Percentiles rank a stretch among this genome's conserved stretches.
phyloP scores from a whole-genome alignment of 495 filamentous ascomycete species.

The Viridothelium virens region DNA sequence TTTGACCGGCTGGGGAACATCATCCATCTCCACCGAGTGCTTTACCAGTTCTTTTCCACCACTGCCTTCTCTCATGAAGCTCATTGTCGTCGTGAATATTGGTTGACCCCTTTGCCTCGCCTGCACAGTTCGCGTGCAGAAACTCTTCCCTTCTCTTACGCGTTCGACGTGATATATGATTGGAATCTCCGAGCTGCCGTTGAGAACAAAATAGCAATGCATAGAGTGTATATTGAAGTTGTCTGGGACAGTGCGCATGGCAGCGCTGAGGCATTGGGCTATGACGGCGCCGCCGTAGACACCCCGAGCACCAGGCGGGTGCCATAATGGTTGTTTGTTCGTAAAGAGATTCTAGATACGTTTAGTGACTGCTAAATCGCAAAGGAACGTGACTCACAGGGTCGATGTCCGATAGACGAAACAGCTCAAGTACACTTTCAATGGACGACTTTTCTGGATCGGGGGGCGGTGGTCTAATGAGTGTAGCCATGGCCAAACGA shows the following conservation, averaged over 20 bases:
- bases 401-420: conserved; percentile 67
- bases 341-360: conserved; percentile 74
- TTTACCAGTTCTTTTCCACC: conserved; percentile 53
- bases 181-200: conserved; percentile 73
- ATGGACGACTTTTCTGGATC: conserved; percentile 69
- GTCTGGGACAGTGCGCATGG: conserved; percentile 71
- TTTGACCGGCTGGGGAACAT: conserved; percentile 32
- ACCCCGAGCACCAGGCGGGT: conserved; percentile 81
- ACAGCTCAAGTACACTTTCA: conserved; percentile 83
- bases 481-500: conserved; percentile 43
- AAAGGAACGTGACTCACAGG: conserved; percentile 45
- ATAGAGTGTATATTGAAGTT: conserved; percentile 84
- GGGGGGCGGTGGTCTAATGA: conserved; percentile 66
- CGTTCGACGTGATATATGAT: conserved; percentile 90
- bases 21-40: conserved; percentile 55
- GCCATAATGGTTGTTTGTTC: conserved; percentile 83
- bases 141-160: conserved; percentile 83
- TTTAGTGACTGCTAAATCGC: background rate
- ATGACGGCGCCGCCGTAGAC: conserved; percentile 92
- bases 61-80: conserved; percentile 67
- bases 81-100: conserved; percentile 92
- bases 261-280: conserved; percentile 82
- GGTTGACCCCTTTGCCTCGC: conserved; percentile 78
- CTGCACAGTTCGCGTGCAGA: conserved; percentile 90
- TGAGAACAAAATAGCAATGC: conserved; percentile 98